These are phyloP conservation scores for Leccinum incarnatum DNA, from an alignment of 768 basidiomycete species.

Conservation along the genomic window DNA sequence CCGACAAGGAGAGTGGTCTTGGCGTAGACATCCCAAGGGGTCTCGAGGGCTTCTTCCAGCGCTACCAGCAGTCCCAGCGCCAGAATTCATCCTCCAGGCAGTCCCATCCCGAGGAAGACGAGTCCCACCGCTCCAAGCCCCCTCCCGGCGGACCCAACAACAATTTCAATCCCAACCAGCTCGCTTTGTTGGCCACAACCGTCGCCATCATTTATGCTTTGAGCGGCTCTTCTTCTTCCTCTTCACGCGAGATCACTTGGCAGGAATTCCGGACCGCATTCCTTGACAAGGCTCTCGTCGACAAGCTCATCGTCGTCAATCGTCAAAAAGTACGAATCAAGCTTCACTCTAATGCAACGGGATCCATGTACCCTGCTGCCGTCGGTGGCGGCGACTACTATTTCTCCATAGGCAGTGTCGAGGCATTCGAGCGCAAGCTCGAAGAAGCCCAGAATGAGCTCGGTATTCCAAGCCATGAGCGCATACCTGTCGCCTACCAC, in stretches of 20 bases:
- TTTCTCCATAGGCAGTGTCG: constrained; percentile 97
- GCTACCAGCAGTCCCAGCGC: constrained; percentile 46
- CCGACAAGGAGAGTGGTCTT: constrained; percentile 30
- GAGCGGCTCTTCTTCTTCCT: constrained; percentile 43
- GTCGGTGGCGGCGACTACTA: constrained; percentile 66
- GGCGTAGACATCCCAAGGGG: constrained; percentile 54
- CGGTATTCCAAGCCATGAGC: constrained; percentile 86
- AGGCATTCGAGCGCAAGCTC: constrained; percentile 93
- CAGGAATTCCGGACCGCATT: constrained; percentile 98
- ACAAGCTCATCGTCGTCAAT: constrained; percentile 90
- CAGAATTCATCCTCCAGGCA: constrained; percentile 27
- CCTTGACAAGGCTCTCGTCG: constrained; percentile 94
- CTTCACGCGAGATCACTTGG: constrained; percentile 95
- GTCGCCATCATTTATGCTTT: constrained; percentile 66
- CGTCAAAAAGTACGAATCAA: constrained; percentile 87
- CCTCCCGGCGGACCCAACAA: constrained; percentile 45
- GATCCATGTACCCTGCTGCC: constrained; percentile 67
- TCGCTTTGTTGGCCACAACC: constrained; percentile 54
- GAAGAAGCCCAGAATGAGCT: constrained; percentile 93
- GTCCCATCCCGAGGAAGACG: constrained; percentile 30
- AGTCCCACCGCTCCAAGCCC: constrained; percentile 41
- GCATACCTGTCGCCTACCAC: constrained; percentile 95
- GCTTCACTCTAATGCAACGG: constrained; percentile 86
- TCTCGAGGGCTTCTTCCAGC: constrained; percentile 78
- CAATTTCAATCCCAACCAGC: constrained; percentile 55